These are phyloP conservation scores for Antrodiella citrinella DNA, from an alignment of 768 basidiomycete genomes.

Conservation along the genomic window DNA sequence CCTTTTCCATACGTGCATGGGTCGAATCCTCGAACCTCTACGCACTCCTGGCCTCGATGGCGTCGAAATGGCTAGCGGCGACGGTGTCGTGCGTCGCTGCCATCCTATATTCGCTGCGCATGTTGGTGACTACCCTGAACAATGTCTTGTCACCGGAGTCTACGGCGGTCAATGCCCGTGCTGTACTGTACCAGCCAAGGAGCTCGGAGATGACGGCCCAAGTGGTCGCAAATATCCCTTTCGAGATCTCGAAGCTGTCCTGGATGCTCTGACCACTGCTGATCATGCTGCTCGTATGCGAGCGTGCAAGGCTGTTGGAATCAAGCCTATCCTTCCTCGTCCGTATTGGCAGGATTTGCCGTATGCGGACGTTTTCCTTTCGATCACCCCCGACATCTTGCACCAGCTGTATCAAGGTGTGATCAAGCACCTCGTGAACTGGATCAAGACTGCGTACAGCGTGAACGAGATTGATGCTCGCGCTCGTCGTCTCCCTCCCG, in stretches of 20 bases:
- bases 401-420: conserved; percentile 41
- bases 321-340: too few relatives aligned
- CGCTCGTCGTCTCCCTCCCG: conserved; percentile 4
- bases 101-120: conserved; percentile 15
- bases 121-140: conserved; percentile 18
- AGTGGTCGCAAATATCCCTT: too few relatives aligned
- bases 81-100: conserved; percentile 10
- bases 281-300: too few relatives aligned
- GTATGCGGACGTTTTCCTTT: conserved; percentile 28
- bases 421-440: conserved; percentile 33
- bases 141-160: conserved; percentile 11
- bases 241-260: too few relatives aligned
- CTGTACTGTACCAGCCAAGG: not conserved
- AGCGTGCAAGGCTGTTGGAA: too few relatives aligned
- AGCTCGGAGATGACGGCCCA: conserved; percentile 2
- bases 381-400: conserved; percentile 31
- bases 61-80: conserved; percentile 9
- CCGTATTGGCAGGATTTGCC: conserved; percentile 34
- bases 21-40: conserved; percentile 5
- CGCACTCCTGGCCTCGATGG: conserved; percentile 9
- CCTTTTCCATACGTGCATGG: conserved; percentile 16
- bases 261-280: conserved; percentile 31
- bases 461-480: conserved; percentile 13
- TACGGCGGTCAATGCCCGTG: conserved; percentile 6
- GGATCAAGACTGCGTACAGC: conserved; percentile 21